Percentiles rank a stretch among this genome's conserved stretches.
Evolutionary conservation across 73 alveolate species (phyloP).

Genomic region (Strombidium stylifer): DNA sequence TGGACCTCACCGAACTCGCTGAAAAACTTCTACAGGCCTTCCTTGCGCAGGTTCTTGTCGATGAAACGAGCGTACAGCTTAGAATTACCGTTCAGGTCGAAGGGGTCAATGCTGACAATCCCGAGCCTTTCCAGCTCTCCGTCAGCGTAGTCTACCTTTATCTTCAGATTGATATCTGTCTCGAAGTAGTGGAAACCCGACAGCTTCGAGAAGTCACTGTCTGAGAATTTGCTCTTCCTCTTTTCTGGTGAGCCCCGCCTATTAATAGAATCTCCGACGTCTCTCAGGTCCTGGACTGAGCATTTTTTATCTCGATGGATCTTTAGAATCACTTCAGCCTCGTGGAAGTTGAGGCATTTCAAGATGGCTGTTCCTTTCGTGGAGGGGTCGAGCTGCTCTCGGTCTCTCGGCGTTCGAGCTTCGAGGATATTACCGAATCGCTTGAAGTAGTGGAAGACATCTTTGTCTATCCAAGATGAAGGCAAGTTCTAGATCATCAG

Average conservation of each 20-base stretch:
- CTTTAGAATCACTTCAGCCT: slow-evolving; percentile 22
- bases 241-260: neutral
- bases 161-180: neutral
- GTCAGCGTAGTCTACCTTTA: slow-evolving; percentile 28
- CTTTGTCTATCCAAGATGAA: slow-evolving; percentile 8
- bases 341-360: slow-evolving; percentile 12
- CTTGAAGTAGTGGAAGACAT: neutral
- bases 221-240: neutral
- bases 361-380: slow-evolving; percentile 21
- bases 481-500: slow-evolving; percentile 18
- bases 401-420: slow-evolving; percentile 1
- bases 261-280: too few relatives aligned
- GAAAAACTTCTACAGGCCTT: slow-evolving; percentile 6
- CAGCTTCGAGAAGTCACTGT: neutral
- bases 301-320: neutral
- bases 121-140: slow-evolving; percentile 34
- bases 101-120: slow-evolving; percentile 3
- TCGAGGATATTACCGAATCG: slow-evolving; percentile 4
- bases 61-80: slow-evolving; percentile 18
- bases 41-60: neutral
- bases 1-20: slow-evolving; percentile 8
- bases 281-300: too few relatives aligned
- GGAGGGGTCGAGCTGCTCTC: neutral
- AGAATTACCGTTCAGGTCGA: neutral
- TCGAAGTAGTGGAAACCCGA: neutral